Base-by-base conservation (phyloP, 2,329 filamentous ascomycete species). In the Ceratocystis destructans region DNA sequence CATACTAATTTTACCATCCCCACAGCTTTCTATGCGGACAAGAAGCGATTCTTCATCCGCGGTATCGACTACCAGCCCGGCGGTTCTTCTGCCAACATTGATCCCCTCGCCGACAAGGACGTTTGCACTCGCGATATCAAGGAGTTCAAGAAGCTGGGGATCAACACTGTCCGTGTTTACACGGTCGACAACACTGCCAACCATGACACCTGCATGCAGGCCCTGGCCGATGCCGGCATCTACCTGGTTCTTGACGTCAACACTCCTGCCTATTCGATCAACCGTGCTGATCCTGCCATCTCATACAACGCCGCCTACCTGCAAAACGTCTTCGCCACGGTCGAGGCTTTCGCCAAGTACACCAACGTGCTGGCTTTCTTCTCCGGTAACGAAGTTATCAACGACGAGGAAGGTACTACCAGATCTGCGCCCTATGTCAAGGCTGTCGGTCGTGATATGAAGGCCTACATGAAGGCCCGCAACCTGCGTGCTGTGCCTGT, bases 161-260 rank as follows among this genome's bases (percentile, higher is more conserved):
- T 96, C 77, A 96, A 96, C 81, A 91, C 90, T 31, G 81, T 96
- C 73, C 91, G 92, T 76, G 88, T 96, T 69, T 96, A 96, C 82
- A 90, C 88, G 17, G 86, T 95, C 71, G 92, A 96, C 80, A 96
- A 96, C 82, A 86, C 86, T 63, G 78, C 80, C 71, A 77, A 87
- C 75, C 92, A 96, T 78, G 86, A 92, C 72, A 82, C 85, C 69
- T 96, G 92, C 80, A 96, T 96, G 92, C 79, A 81, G 68, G 80
- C 83, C 59, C 82, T 96, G 69, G 86, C 85, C 64, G 88, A 88
- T 72, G 91, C 90, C 69, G 89, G 89, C 72, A 96, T 96, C 80
- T 96, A 96, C 80, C 83, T 96, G 64, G 89, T 95, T 46, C 81
- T 96, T 64, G 91, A 96, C 72, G 88, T 94, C 80, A 96, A 96